Conservation (phyloP, 2,329 filamentous ascomycete species). For the Paraconiothyrium brasiliense region DNA sequence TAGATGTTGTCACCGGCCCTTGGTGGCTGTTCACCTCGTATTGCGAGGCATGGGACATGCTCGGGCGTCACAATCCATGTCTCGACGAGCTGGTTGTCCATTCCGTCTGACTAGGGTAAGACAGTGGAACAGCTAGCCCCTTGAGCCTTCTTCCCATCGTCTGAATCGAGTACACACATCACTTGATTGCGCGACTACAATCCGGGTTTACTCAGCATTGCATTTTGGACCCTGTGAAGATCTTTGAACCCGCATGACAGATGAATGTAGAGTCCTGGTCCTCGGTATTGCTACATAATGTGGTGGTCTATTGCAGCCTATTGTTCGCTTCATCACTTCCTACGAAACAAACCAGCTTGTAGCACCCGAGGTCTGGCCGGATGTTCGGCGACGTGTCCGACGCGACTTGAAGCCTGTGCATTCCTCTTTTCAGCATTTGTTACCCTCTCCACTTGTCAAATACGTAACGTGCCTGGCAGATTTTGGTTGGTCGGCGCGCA, state of each 20-base stretch:
- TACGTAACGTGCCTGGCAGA: neutral
- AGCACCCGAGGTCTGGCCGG: neutral
- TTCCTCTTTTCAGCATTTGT: neutral
- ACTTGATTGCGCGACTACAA: neutral
- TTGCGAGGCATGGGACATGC: neutral
- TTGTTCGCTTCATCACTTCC: neutral
- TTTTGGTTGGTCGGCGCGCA: neutral
- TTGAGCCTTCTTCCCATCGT: neutral
- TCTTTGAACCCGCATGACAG: neutral
- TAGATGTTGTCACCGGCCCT: neutral
- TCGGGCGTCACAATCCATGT: slow-evolving; percentile 5
- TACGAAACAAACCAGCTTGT: neutral
- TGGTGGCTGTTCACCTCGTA: slow-evolving; percentile 5
- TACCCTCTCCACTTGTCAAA: neutral
- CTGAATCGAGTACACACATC: neutral
- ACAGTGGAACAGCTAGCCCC: neutral
- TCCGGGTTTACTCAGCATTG: neutral
- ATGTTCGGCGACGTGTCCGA: neutral
- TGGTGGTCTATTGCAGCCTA: neutral
- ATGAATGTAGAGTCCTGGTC: neutral
- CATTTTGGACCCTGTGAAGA: neutral
- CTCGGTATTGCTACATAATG: neutral
- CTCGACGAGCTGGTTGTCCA: neutral
- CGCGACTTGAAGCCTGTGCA: neutral
- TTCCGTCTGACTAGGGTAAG: neutral